Base-by-base conservation (phyloP, 2,329 filamentous ascomycete genomes). In the Colletotrichum tropicicola region DNA sequence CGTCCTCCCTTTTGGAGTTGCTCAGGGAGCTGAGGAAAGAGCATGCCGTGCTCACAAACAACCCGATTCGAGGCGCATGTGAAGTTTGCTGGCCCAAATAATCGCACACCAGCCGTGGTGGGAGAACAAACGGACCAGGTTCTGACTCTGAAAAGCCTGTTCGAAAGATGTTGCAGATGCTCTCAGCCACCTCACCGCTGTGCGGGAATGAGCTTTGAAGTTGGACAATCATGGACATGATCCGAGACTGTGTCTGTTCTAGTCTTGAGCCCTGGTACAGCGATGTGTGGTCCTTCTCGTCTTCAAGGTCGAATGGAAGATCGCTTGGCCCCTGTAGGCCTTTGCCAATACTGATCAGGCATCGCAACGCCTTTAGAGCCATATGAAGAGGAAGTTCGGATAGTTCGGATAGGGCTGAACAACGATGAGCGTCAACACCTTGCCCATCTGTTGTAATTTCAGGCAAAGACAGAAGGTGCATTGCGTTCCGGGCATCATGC, bases 61-160 rank as follows among this genome's bases (percentile, higher is more conserved):
- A 84, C 3, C 91, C 91, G 37, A 93, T 82, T 47, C 91, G 84
- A 12, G 90, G 89, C 9, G 87, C 91, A n/a, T 85, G 79, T 37
- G 85, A 77, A 2, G 78, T 81, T 21, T 89, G 85, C 54, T 85
- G 85, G 4, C 85, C 82, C 48, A 96, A 82, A 73, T 92, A 91
- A 43, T 88, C 82, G 10, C 89, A 87, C n/a, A 92, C 87, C 68
- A 88, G 83, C 1, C 84, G 79, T 0, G 91, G 83, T 3, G 90
- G 85, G 65, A 97, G 88, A 8, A 94, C 92, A 70, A 96, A 95
- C 1, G 92, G 91, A 0, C 92, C 92, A 3, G 91, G 87, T 25
- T 89, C 86, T 0, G 83, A 85, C 75, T 97, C 93, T 1, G 89
- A 89, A 71, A 94, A 94, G 0, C 93, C 93, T 19, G 89, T 86